Evolutionary conservation across 1,284 basidiomycete species (phyloP), one percentile per base, ranked within the genome.

Genomic region (Cryptococcus neoformans): DNA sequence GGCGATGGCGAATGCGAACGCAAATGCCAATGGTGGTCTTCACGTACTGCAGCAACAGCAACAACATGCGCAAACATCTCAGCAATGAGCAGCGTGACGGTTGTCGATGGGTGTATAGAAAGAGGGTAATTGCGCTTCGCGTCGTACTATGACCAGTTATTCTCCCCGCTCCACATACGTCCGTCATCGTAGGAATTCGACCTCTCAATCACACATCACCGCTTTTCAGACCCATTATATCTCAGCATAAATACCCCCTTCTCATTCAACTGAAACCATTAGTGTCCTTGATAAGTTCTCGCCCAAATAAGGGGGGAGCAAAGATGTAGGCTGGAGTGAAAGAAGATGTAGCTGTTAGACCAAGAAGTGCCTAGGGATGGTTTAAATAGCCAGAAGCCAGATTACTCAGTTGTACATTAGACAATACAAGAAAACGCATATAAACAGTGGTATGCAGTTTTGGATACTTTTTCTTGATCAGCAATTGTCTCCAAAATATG

Each of bases 351-450:
- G 28, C 28, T 28, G 28, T 28, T 28, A 28, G 28, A 28, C 28
- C 28, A 28, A 28, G 28, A 4, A 28, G 28, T 28, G 28, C 4
- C 28, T 28, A 28, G 28, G 28, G 28, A 28, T 28, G 28, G 28
- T 28, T 28, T 28, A 28, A 28, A 28, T 28, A 28, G 28, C 28
- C 28, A 28, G 28, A 4, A 28, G 28, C 28, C 28, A 28, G 4
- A 28, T 40, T 8, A 11, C 16, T 41, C 21, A 51, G 50, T 51
- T 51, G 50, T 51, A 51, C 50, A 51, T 41, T 41, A 51, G 50
- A 42, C 28, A 28, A 28, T 28, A 28, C 28, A 51, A 50, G 14
- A 11, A 11, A 38, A 28, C 8, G 12, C 9, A 17, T 17, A 40
- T 11, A 41, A 34, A 42, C 28, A 28, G 28, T 28, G 28, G 28